Evolutionary conservation across 2,329 filamentous ascomycete genomes (phyloP).

Genomic region (Ambrosiella xylebori): DNA sequence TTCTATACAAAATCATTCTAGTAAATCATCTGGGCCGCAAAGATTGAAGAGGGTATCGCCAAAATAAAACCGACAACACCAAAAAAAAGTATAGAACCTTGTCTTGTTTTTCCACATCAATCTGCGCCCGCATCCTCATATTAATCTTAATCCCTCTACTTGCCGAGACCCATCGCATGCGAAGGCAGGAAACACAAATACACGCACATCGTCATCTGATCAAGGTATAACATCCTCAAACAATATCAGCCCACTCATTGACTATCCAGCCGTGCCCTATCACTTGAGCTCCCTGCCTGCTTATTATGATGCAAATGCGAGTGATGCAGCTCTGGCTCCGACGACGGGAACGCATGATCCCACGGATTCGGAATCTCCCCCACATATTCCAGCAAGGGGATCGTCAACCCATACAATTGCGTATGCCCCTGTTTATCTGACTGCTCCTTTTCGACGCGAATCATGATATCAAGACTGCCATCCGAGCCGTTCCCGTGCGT

Average conservation of each 20-base stretch:
- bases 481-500: slow-evolving; percentile 38
- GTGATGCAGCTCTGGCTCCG: slow-evolving; percentile 2
- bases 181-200: background rate
- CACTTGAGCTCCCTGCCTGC: background rate
- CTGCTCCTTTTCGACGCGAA: slow-evolving; percentile 79
- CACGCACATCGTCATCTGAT: too few relatives aligned
- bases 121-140: background rate
- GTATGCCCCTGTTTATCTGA: slow-evolving; percentile 67
- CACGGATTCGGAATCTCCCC: slow-evolving; percentile 15
- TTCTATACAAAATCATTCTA: background rate
- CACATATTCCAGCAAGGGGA: slow-evolving; percentile 48
- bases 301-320: background rate
- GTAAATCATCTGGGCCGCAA: background rate
- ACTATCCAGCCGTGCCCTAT: background rate
- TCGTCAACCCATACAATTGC: slow-evolving; percentile 63
- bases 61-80: background rate
- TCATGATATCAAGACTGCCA: slow-evolving; percentile 57
- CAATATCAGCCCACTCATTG: background rate
- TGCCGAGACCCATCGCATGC: background rate
- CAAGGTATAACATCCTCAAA: too few relatives aligned
- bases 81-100: background rate
- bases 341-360: slow-evolving; percentile 11
- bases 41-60: background rate
- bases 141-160: background rate
- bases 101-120: background rate